Conservation (phyloP, 768 basidiomycete genomes). For the Daedalea quercina region DNA sequence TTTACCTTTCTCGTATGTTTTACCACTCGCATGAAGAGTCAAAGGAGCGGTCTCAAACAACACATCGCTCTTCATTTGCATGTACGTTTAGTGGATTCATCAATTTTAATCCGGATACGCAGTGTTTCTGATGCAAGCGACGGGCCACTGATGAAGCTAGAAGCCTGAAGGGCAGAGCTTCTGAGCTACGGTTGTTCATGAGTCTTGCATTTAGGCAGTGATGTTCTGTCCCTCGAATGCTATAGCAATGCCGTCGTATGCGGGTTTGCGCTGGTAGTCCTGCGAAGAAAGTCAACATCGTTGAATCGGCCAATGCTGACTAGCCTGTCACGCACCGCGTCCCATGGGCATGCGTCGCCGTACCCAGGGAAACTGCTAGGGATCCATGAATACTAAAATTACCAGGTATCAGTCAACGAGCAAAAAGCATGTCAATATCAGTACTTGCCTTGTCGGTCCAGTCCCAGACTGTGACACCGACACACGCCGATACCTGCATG, state of each 20-base stretch:
- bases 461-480: conserved; percentile 36
- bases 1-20: too few species aligned
- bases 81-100: too few species aligned
- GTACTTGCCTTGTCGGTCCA: conserved; percentile 28
- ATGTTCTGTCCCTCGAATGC: conserved; percentile 7
- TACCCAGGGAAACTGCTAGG: conserved; percentile 27
- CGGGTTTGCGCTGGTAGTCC: conserved; percentile 22
- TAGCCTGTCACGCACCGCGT: conserved; percentile 18
- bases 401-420: too few species aligned
- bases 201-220: not conserved
- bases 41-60: too few species aligned
- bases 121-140: too few species aligned
- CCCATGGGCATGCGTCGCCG: conserved; percentile 25
- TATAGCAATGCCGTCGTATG: conserved; percentile 20
- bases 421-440: not conserved
- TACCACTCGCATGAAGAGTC: too few species aligned
- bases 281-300: not conserved
- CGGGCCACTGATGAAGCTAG: too few species aligned
- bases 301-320: not conserved
- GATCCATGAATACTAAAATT: conserved; percentile 32
- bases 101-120: too few species aligned
- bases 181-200: too few species aligned
- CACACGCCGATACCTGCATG: conserved; percentile 29
- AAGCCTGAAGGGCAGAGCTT: too few species aligned
- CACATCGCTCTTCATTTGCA: too few species aligned